Base-by-base conservation (phyloP, 495 filamentous ascomycete genomes). In the Endocarpon pusillum region DNA sequence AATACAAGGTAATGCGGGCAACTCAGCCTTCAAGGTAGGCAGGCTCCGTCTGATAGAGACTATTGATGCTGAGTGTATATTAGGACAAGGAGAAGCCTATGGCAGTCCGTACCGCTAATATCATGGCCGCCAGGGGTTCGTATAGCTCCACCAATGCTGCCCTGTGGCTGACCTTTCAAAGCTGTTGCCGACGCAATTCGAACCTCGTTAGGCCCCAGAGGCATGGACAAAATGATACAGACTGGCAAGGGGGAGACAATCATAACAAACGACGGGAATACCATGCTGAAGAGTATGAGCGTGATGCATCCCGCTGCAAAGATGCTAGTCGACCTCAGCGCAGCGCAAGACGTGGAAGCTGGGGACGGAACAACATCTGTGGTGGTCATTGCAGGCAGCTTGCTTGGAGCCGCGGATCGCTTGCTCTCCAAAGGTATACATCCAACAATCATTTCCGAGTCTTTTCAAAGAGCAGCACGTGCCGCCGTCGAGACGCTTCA, bases 151-250 rank as follows among this genome's bases (percentile, higher is more conserved):
- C n/a, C n/a, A n/a, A n/a, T n/a, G n/a, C n/a, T n/a, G n/a, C n/a
- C 37, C 25, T 21, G 11, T 21, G 28, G 33, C 30, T 54, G 36
- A 54, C 36, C n/a, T 40, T 34, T 16, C 7, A 34, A 41, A 87
- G 89, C 89, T 49, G 85, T 97, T 45, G 72, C 91, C 48, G 89
- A 97, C 73, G 89, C 89, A 42, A 89, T 97, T 53, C 71, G 89
- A 63, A 93, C 81, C 37, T 80, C 75, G 39, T 61, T 80, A 46
- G 76, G 76, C 41, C 75, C 75, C 35, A 71, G 71, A 53, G 71
- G 74, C 40, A 92, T 94, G 86, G 89, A 97, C 61, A 97, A 97
- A 66, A 97, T 97, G 89, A 96, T 97, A 42, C 78, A 89, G 71
- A 91, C 81, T 19, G 79, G 84, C 43, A 92, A 84, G 52, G 91